These are phyloP conservation scores for Penicillium nucicola DNA, from an alignment of 495 filamentous ascomycete genomes.

Conservation along the genomic window DNA sequence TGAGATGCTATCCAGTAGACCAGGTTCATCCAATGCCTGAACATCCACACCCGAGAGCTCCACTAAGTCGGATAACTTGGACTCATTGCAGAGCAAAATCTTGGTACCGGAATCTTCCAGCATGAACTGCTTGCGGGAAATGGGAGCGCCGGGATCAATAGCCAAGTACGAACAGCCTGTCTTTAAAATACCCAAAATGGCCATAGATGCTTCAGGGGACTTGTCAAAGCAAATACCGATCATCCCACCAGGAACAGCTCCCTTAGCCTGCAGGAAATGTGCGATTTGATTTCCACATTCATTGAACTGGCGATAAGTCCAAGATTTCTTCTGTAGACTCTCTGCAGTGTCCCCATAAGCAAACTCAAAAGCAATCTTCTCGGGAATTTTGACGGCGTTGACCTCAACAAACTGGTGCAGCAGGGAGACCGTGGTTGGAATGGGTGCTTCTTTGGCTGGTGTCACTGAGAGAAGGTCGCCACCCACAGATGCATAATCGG, in stretches of 20 bases:
- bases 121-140: conserved; percentile 43
- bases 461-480: conserved; percentile 30
- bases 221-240: conserved; percentile 45
- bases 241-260: conserved; percentile 27
- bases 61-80: conserved; percentile 10
- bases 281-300: conserved; percentile 37
- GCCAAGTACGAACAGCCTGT: conserved; percentile 78
- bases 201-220: conserved; percentile 38
- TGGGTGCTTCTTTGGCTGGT: conserved; percentile 45
- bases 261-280: conserved; percentile 32
- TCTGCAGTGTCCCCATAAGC: conserved; percentile 26
- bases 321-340: conserved; percentile 29
- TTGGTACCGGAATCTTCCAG: conserved; percentile 30
- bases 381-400: conserved; percentile 32
- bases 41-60: conserved; percentile 20
- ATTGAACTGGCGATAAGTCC: conserved; percentile 37
- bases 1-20: conserved; percentile 19
- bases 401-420: conserved; percentile 45
- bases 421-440: conserved; percentile 21
- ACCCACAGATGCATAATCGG: conserved; percentile 16
- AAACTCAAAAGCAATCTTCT: conserved; percentile 42
- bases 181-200: conserved; percentile 44
- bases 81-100: conserved; percentile 21
- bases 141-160: conserved; percentile 42
- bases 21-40: conserved; percentile 31